Conservation (phyloP, 192 early-diverging fungal genomes). For the Jimgerdemannia lactiflua region DNA sequence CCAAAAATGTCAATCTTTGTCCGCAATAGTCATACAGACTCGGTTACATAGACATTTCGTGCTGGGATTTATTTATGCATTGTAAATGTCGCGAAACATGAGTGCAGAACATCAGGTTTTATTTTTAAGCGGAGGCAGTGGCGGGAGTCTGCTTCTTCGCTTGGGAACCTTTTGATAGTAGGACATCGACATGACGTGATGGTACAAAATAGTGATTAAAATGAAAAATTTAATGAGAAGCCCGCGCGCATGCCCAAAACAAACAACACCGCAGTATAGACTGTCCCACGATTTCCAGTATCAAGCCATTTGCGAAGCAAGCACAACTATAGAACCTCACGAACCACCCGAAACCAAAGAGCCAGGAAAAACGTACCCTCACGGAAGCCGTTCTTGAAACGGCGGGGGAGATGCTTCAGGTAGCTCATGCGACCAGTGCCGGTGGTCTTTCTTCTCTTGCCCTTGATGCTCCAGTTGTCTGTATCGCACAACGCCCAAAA, state of each 20-base stretch:
- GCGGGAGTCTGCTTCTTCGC: conserved; percentile 24
- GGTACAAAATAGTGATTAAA: neutral
- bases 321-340: neutral
- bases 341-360: neutral
- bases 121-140: conserved; percentile 17
- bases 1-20: too few relatives aligned
- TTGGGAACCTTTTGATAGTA: conserved; percentile 13
- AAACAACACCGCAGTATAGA: neutral
- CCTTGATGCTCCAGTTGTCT: conserved; percentile 98
- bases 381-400: conserved; percentile 99
- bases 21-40: too few relatives aligned
- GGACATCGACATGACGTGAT: neutral
- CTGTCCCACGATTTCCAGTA: neutral
- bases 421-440: conserved; percentile 98
- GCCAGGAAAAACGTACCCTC: conserved; percentile 47
- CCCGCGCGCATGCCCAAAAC: neutral
- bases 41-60: neutral
- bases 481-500: conserved; percentile 12
- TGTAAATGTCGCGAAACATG: neutral
- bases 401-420: conserved; percentile 88
- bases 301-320: neutral
- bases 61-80: neutral
- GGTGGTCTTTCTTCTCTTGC: conserved; percentile 97
- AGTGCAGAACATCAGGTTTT: neutral
- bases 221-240: neutral